These are phyloP conservation scores for Pichia exigua DNA, from an alignment of 805 yeast genomes.

Conservation along the genomic window DNA sequence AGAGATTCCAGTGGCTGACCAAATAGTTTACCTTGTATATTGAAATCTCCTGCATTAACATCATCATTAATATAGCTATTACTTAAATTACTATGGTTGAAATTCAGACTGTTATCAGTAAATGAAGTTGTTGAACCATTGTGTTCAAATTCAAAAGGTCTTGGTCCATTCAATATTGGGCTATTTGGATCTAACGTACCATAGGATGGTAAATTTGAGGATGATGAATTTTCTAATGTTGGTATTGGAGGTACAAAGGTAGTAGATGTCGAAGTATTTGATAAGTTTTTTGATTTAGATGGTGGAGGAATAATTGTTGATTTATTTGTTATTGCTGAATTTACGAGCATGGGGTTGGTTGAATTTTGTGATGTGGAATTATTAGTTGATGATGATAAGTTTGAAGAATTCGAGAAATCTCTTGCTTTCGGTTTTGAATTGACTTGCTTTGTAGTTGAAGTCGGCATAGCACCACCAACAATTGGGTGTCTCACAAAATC, in stretches of 20 bases:
- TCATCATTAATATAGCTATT: conserved; percentile 11
- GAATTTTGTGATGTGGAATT: neutral
- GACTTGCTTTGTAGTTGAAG: neutral
- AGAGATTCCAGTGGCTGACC: conserved; percentile 81
- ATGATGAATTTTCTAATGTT: neutral
- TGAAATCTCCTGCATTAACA: neutral
- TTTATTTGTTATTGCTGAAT: neutral
- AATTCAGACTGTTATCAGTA: conserved; percentile 6
- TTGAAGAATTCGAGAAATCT: neutral
- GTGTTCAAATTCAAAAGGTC: conserved; percentile 13
- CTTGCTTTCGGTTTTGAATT: neutral
- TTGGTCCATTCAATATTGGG: conserved; percentile 19
- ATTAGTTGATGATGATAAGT: neutral
- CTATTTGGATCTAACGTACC: conserved; percentile 22
- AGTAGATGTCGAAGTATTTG: neutral
- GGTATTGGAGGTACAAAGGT: conserved; percentile 3
- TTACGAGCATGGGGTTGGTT: neutral
- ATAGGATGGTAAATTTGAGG: conserved; percentile 13
- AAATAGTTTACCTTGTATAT: conserved; percentile 38
- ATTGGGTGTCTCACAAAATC: conserved; percentile 68
- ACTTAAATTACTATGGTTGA: neutral
- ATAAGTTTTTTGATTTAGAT: neutral
- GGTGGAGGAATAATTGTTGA: neutral
- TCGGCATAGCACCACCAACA: conserved; percentile 28
- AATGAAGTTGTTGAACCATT: conserved; percentile 5